phyloP scores from a whole-genome alignment of 129 eudicot genomes.

The Dittrichia graveolens region DNA sequence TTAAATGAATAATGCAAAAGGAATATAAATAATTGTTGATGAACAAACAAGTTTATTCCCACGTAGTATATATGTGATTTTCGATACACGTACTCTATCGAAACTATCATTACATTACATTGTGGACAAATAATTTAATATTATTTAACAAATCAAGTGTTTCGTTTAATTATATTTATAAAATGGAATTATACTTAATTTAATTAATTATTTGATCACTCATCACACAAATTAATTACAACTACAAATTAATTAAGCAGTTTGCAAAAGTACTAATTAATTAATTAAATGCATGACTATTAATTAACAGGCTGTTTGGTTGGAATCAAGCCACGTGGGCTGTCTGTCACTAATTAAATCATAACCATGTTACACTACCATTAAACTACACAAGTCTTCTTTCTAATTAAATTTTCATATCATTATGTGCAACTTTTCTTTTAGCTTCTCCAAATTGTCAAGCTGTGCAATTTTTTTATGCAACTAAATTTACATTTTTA shows the following conservation, averaged over 20 bases:
- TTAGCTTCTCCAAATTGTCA: not conserved
- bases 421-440: no score
- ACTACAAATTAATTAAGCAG: not conserved
- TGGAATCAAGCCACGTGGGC: constrained; percentile 53
- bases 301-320: constrained; percentile 54
- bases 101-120: constrained; percentile 18
- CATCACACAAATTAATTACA: constrained; percentile 22
- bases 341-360: constrained; percentile 41
- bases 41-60: constrained; percentile 29
- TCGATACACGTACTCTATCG: constrained; percentile 25
- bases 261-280: constrained; percentile 32
- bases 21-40: constrained; percentile 37
- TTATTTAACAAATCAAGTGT: not conserved
- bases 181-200: constrained; percentile 30
- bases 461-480: no score
- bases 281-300: constrained; percentile 36
- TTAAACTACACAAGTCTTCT: constrained; percentile 25
- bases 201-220: not conserved
- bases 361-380: constrained; percentile 41
- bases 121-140: constrained; percentile 26
- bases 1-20: constrained; percentile 27
- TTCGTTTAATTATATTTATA: not conserved
- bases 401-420: no score
- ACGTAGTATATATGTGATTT: constrained; percentile 31
- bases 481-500: no score